Conservation (phyloP, 352 stramenopile genomes). For the Globisporangium irregulare region DNA sequence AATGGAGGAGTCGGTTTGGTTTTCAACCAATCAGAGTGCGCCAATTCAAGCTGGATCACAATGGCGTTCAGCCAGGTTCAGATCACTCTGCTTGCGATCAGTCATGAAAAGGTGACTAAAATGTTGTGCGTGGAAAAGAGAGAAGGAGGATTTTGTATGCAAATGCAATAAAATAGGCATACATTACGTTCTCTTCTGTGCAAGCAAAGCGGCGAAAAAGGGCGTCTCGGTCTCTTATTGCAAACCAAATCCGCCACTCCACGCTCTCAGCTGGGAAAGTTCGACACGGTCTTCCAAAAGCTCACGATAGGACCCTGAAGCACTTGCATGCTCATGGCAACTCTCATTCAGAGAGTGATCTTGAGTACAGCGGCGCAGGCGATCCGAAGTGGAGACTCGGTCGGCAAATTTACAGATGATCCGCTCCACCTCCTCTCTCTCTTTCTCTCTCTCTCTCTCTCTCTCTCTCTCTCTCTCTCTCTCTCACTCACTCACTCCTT, state of each 20-base stretch:
- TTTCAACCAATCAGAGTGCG: slow-evolving; percentile 23
- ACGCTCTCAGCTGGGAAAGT: not conserved
- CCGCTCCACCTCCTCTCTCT: not conserved
- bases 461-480: slow-evolving; percentile 12
- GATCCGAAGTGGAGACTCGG: not conserved
- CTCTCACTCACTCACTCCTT: slow-evolving; percentile 12
- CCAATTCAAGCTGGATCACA: slow-evolving; percentile 22
- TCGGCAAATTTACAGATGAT: not conserved
- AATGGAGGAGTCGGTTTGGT: not conserved
- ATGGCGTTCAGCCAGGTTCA: not conserved
- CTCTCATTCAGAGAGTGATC: not conserved
- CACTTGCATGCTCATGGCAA: not conserved
- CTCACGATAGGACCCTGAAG: not conserved
- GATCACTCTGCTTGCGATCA: not conserved
- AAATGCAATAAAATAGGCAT: slow-evolving; percentile 20
- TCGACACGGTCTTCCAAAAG: not conserved
- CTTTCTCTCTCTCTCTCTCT: slow-evolving; percentile 11
- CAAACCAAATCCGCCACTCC: not conserved
- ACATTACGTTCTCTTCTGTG: slow-evolving; percentile 7
- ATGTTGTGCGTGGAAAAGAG: no score
- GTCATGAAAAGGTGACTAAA: no score
- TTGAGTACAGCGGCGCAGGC: not conserved
- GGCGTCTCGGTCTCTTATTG: not conserved
- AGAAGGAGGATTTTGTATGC: not conserved
- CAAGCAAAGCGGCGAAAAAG: not conserved